Evolutionary conservation across 2,329 filamentous ascomycete genomes (phyloP), one percentile per base, ranked within the genome.

Genomic region (Fragosphaeria purpurea): DNA sequence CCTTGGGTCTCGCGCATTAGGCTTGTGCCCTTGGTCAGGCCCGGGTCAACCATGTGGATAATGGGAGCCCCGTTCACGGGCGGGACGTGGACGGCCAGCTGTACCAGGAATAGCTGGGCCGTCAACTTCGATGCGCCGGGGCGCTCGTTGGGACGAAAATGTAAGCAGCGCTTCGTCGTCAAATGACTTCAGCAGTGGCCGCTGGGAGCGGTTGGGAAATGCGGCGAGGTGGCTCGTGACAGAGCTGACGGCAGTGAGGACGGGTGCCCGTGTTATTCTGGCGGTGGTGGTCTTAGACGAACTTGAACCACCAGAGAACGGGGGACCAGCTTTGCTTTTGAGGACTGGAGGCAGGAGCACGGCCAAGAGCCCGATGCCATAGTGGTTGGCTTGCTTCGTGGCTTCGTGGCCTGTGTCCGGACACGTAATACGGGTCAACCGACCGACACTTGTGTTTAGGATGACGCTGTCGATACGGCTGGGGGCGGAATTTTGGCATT

Each of bases 311-410:
- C 22, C 22, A 22, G 22, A 22, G 22, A 22, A 22, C 22, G 22
- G 22, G 22, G 22, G 22, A 22, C 22, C 31, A 22, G 12, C 34
- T 22, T 41, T 44, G 37, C 31, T 30, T 41, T 48, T 1, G 13
- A 79, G 60, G 34, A 70, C 67, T 0, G 73, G 75, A 0, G 79
- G 58, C 4, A 78, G 50, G 0, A 76, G 61, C 1, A 76, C 41
- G 1, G 60, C 56, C n/a, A 67, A 51, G 1, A 65, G 50, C 0
- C 53, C 53, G 0, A 63, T 66, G 30, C 61, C 58, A 8, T 63
- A 43, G 52, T 67, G 61, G 44, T 67, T 67, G 47, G 65, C 60
- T 49, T 67, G 65, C 1, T 67, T 53, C 1, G 57, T 53, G 11
- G 47, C 47, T 51, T 68, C 65, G 41, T 53, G 51, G 40, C 47